phyloP scores from a whole-genome alignment of 2,329 filamentous ascomycete genomes.

The Pestalotiopsis fici region DNA sequence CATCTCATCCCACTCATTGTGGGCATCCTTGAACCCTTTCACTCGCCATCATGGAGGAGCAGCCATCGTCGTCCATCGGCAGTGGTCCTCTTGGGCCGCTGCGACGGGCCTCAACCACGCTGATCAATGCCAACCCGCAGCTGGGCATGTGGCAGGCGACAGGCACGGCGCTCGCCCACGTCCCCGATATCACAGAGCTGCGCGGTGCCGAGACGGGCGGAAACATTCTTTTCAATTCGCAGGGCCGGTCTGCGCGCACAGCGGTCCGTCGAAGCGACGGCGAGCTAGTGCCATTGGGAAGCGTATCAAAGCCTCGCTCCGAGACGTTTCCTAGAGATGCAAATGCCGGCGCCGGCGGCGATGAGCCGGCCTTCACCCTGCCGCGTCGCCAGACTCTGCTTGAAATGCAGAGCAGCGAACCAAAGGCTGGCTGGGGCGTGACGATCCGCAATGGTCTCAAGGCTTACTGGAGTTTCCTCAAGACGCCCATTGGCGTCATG shows the following conservation, averaged over 20 bases:
- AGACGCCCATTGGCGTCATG: constrained; percentile 25
- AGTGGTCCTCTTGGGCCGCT: not conserved
- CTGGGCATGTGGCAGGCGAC: constrained; percentile 31
- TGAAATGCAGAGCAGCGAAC: constrained; percentile 15
- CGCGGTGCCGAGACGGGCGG: constrained; percentile 26
- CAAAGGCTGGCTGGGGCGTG: constrained; percentile 23
- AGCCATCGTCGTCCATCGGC: not conserved
- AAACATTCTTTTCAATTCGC: constrained; percentile 26
- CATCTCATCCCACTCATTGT: no score
- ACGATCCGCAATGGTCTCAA: constrained; percentile 24
- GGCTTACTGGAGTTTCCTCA: constrained; percentile 30
- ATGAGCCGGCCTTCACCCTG: constrained; percentile 14
- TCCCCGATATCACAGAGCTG: constrained; percentile 28
- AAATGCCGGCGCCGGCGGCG: not conserved
- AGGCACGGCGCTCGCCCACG: constrained; percentile 30
- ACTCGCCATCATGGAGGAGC: not conserved
- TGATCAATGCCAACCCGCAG: constrained; percentile 28
- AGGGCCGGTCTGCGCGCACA: constrained; percentile 27
- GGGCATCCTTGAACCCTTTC: no score
- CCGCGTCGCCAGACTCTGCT: constrained; percentile 16
- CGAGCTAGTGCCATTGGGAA: constrained; percentile 18
- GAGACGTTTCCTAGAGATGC: not conserved
- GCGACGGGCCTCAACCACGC: constrained; percentile 24
- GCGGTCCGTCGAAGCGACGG: constrained; percentile 23
- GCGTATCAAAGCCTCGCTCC: not conserved